Evolutionary conservation across 352 stramenopile genomes (phyloP).

Genomic region (Phytophthora megakarya): DNA sequence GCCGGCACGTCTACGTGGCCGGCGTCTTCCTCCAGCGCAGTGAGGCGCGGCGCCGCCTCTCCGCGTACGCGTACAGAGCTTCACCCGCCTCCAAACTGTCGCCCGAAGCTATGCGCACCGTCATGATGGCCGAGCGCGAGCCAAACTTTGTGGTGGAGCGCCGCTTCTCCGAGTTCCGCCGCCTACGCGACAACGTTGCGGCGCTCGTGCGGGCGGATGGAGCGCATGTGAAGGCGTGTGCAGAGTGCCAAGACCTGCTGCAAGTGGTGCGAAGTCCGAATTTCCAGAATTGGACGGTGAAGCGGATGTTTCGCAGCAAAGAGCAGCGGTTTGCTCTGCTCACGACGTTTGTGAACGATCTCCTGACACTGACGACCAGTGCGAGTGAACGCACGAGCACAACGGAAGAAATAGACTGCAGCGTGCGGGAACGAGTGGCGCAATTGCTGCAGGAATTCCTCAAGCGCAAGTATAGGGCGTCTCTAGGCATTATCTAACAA

Average conservation of each 20-base stretch:
- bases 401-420: constrained; percentile 21
- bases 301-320: constrained; percentile 27
- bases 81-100: constrained; percentile 24
- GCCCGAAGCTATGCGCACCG: constrained; percentile 19
- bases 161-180: constrained; percentile 38
- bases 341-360: constrained; percentile 34
- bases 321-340: constrained; percentile 36
- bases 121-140: constrained; percentile 45
- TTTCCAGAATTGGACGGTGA: constrained; percentile 35
- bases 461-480: constrained; percentile 26
- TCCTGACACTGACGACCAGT: constrained; percentile 25
- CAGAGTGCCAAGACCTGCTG: constrained; percentile 27
- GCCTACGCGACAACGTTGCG: constrained; percentile 16
- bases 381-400: constrained; percentile 10
- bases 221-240: constrained; percentile 24
- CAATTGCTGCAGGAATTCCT: constrained; percentile 37
- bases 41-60: constrained; percentile 32
- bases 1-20: constrained; percentile 36
- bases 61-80: constrained; percentile 31
- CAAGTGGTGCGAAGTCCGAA: constrained; percentile 6
- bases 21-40: constrained; percentile 40
- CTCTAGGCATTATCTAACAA: constrained; percentile 47
- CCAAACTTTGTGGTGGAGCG: constrained; percentile 41
- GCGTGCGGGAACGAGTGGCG: constrained; percentile 16
- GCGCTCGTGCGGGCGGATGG: constrained; percentile 12